A percentile compares a stretch with the other conserved stretches of the same genome.
Conservation (phyloP, 208 protist genomes). For the Balamuthia mandrillaris region DNA sequence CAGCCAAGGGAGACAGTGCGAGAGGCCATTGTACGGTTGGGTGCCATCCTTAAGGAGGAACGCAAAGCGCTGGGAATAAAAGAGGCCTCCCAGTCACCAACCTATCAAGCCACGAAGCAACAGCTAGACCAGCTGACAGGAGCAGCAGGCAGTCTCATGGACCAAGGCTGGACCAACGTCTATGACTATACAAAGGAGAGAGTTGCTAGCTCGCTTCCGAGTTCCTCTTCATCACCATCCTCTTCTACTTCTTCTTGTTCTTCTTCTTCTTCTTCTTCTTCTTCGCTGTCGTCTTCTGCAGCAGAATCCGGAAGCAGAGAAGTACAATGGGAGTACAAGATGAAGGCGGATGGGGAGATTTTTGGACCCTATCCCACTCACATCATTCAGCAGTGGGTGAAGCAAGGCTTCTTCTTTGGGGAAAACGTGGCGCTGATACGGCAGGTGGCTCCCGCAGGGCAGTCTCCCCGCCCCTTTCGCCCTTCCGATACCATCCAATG, state of each 20-base stretch:
- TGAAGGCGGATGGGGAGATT: not conserved
- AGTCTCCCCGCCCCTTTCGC: not conserved
- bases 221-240: not conserved
- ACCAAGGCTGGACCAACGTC: not conserved
- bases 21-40: not conserved
- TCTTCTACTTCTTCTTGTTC: not conserved
- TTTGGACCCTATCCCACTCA: not conserved
- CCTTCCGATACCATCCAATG: not conserved
- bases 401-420: not conserved
- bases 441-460: too few species aligned
- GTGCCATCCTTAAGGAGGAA: not conserved
- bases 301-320: not conserved
- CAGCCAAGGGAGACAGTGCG: not conserved
- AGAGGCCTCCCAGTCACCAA: not conserved
- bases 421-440: not conserved
- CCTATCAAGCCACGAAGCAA: not conserved
- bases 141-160: not conserved
- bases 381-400: not conserved
- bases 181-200: not conserved
- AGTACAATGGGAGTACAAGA: not conserved
- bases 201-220: not conserved
- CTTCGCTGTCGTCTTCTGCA: not conserved
- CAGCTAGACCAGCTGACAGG: not conserved
- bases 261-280: not conserved
- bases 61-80: not conserved